Base-by-base conservation (phyloP, 2,329 filamentous ascomycete species). In the Lasiodiplodia sp. region DNA sequence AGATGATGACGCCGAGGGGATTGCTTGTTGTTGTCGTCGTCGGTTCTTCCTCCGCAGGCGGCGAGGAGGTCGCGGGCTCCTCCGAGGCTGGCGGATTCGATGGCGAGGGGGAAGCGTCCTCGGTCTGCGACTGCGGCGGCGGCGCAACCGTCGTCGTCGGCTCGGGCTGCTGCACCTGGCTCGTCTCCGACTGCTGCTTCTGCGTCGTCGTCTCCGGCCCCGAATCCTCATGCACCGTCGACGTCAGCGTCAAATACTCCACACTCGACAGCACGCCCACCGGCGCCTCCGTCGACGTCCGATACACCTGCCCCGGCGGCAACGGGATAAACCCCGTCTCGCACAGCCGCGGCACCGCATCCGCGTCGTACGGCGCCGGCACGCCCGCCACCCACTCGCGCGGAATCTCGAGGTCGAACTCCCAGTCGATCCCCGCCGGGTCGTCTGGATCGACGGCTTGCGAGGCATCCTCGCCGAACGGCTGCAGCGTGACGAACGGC, bases 1-100 rank as follows among this genome's bases (percentile, higher is more conserved):
- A 57, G 55, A 40, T 57, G 31, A 57, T 18, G 31, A 10, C 34
- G 55, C 55, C 55, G 55, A 57, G 18, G 55, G 10, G 14, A 34
- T 57, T 37, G 21, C 10, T 12, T 2, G 12, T 25, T 12, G 21
- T 18, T 2, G 12, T 25, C 23, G 21, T 18, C 8, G 25, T 14
- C 8, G 55, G 14, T 3, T n/a, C n/a, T 14, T 8, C 11, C 34
- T 10, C 11, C 11, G 23, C 8, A 3, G 40, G 10, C n/a, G 40
- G 28, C 14, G 12, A 16, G 16, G n/a, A 11, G 5, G 58, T 25
- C 2, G 10, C 18, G 44, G 40, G 6, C 31, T 23, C 14, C 52
- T 23, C 14, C 52, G 21, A 3, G 8, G 28, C 4, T 7, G 40
- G 10, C 1, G n/a, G 12, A 25, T 14, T n/a, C 21, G 58, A 18